Conservation (phyloP, 2,329 filamentous ascomycete genomes). For the Chrysosphaeria jannelii region DNA sequence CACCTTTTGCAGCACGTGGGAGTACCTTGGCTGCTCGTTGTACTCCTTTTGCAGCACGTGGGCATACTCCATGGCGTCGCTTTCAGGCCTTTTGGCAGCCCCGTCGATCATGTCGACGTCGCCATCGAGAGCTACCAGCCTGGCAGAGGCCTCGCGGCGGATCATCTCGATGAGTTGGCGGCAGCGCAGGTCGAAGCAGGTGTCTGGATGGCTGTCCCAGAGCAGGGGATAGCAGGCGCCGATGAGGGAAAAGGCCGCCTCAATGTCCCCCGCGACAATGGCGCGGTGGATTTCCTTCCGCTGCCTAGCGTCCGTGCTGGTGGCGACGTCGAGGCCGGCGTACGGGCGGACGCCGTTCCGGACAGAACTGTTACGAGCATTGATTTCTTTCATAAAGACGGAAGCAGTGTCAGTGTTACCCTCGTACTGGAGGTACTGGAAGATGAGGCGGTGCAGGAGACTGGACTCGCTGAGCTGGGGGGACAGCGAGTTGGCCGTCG, state of each 20-base stretch:
- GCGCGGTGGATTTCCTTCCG: slow-evolving; percentile 67
- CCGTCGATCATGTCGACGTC: slow-evolving; percentile 23
- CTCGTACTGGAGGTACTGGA: slow-evolving; percentile 80
- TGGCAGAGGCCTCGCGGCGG: slow-evolving; percentile 36
- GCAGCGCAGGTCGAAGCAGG: slow-evolving; percentile 67
- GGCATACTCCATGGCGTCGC: slow-evolving; percentile 50
- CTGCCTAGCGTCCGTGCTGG: slow-evolving; percentile 65
- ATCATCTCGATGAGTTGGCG: slow-evolving; percentile 94
- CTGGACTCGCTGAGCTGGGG: slow-evolving; percentile 39
- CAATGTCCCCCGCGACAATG: slow-evolving; percentile 76
- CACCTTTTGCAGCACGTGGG: slow-evolving; percentile 49
- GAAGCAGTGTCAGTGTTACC: slow-evolving; percentile 82
- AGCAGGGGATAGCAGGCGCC: slow-evolving; percentile 53
- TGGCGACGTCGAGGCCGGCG: slow-evolving; percentile 33
- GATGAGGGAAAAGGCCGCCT: slow-evolving; percentile 61
- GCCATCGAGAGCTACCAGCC: no score
- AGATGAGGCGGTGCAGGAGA: slow-evolving; percentile 49
- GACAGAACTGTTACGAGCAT: no score
- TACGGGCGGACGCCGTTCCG: no score
- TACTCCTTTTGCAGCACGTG: slow-evolving; percentile 54
- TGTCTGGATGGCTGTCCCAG: slow-evolving; percentile 48
- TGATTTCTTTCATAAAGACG: slow-evolving; percentile 61
- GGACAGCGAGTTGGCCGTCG: slow-evolving; percentile 26
- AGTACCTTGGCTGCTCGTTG: slow-evolving; percentile 39
- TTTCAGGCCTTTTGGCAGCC: slow-evolving; percentile 17